Evolutionary conservation across 805 yeast genomes (phyloP).

Genomic region (Candida nanaspora): DNA sequence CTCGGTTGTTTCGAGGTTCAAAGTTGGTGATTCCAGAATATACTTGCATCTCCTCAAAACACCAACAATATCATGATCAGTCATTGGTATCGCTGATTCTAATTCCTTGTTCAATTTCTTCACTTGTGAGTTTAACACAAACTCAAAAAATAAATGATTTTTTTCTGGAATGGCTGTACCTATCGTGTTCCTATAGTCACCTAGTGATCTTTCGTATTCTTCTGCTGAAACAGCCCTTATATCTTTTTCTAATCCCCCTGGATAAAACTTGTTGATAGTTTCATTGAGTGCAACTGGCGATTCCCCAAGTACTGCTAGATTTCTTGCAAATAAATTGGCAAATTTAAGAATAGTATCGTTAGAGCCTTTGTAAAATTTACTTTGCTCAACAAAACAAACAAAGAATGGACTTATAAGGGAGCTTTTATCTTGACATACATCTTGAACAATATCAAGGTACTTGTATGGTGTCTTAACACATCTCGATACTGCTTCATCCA

Average conservation of each 20-base stretch:
- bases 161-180: neutral
- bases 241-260: neutral
- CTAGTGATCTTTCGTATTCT: neutral
- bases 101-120: conserved; percentile 15
- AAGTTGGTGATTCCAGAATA: conserved; percentile 19
- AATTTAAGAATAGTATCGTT: conserved; percentile 31
- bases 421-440: conserved; percentile 8
- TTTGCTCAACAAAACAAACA: conserved; percentile 61
- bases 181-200: neutral
- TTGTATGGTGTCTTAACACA: conserved; percentile 73
- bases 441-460: conserved; percentile 55
- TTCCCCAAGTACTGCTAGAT: conserved; percentile 54
- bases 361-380: conserved; percentile 39
- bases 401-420: conserved; percentile 48
- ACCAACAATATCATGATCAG: conserved; percentile 42
- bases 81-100: conserved; percentile 31
- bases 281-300: conserved; percentile 23
- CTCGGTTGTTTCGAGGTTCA: conserved; percentile 16
- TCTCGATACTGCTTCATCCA: conserved; percentile 75
- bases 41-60: conserved; percentile 31
- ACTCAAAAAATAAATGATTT: conserved; percentile 27
- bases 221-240: neutral
- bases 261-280: conserved; percentile 10
- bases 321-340: conserved; percentile 42
- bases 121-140: conserved; percentile 24